phyloP scores from a whole-genome alignment of 179 eudicot genomes.

The Spergularia azorica region DNA sequence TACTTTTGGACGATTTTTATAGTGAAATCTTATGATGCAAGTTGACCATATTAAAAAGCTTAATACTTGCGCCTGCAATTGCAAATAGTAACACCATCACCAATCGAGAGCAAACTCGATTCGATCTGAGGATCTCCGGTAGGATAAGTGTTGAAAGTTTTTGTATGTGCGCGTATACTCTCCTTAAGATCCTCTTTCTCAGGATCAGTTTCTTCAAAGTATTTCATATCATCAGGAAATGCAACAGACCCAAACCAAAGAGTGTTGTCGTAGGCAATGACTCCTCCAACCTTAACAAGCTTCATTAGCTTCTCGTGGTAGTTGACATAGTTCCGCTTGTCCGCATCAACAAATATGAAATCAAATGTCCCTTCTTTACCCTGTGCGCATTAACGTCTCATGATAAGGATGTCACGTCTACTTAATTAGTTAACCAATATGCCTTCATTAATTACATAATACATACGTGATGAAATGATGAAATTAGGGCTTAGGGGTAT shows the following conservation, averaged over 20 bases:
- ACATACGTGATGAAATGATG: too few species aligned
- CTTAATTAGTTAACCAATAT: not conserved
- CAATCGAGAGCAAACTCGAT: slow-evolving; percentile 34
- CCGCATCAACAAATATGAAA: slow-evolving; percentile 58
- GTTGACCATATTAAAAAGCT: not conserved
- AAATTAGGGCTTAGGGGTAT: too few species aligned
- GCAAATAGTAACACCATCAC: slow-evolving; percentile 44
- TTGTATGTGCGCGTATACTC: not conserved
- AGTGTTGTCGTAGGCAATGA: slow-evolving; percentile 44
- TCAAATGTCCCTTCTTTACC: slow-evolving; percentile 45
- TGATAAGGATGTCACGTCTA: not conserved
- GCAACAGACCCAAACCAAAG: slow-evolving; percentile 50
- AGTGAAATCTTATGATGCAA: too few species aligned
- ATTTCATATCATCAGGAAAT: slow-evolving; percentile 16
- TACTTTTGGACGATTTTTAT: too few species aligned
- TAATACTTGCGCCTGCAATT: slow-evolving; percentile 27
- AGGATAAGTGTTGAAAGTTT: slow-evolving; percentile 25
- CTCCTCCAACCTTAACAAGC: slow-evolving; percentile 56
- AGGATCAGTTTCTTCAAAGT: slow-evolving; percentile 8
- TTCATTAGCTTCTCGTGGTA: slow-evolving; percentile 50
- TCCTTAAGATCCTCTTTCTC: not conserved
- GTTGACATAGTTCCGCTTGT: slow-evolving; percentile 42
- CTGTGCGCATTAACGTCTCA: slow-evolving; percentile 16
- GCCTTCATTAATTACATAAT: too few species aligned
- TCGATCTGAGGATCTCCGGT: slow-evolving; percentile 37